Evolutionary conservation across 306 rosid genomes (phyloP), one percentile per base, ranked within the genome.

Genomic region (Pueraria montana): DNA sequence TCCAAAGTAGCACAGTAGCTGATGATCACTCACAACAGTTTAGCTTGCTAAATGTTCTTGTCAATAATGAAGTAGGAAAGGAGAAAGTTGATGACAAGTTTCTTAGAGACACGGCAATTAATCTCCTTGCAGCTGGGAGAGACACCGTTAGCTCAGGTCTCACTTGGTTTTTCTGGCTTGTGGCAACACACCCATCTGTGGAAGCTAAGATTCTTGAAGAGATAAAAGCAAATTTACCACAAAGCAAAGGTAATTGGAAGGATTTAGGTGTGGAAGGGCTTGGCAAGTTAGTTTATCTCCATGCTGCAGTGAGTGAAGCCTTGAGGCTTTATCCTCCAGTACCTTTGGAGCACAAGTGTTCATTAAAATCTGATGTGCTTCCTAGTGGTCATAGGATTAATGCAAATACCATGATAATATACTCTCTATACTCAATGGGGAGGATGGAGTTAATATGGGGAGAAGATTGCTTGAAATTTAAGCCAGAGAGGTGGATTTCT

Each of bases 311-410:
- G 64, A 23, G 59, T 24, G 80, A 76, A 59, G 20, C 70, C 27
- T 61, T 76, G 48, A 76, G 80, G 45, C 80, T 76, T 43, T 76
- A 76, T 61, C 80, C 80, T 7, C 80, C 80, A 3, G 18, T 61
- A 0, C 72, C 71, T 59, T 42, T 42, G 0, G 80, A 61, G 30
- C 80, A 76, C 68, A 76, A 76, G 14, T 24, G 71, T 42, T 11
- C 80, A 42, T 16, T 43, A 8, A 26, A 76, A 42, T 0, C 3
- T 16, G 80, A 76, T 76, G 40, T 76, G 11, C 80, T 76, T 61
- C 80, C 80, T 3, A 76, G 80, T 43, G 80, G 80, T 17, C 80
- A 76, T 43, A 43, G 24, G 30, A 11, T 76, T 76, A 10, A 76
- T 30, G 18, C 70, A 61, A 59, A 66, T n/a, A 66, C 50, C 49